These are phyloP conservation scores for Prinsepia uniflora DNA, from an alignment of 306 rosid species.

Conservation along the genomic window DNA sequence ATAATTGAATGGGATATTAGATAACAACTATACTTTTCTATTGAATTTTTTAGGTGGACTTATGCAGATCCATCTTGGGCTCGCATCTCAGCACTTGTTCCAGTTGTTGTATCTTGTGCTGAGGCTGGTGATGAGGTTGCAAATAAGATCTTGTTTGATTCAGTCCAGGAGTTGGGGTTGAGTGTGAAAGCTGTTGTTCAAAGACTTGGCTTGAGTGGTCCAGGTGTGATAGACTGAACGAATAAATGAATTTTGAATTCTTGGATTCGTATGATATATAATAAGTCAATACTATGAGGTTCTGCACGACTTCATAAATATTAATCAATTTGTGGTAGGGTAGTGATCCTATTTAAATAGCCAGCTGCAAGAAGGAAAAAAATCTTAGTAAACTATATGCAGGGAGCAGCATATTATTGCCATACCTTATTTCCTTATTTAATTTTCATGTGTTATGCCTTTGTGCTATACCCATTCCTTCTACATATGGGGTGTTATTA, in stretches of 20 bases:
- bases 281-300: neutral
- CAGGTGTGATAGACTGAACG: conserved; percentile 44
- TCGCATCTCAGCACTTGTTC: conserved; percentile 93
- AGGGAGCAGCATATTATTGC: neutral
- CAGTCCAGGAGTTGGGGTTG: conserved; percentile 75
- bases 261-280: neutral
- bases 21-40: conserved; percentile 21
- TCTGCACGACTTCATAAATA: neutral
- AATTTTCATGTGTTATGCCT: neutral
- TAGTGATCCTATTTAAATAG: conserved; percentile 3
- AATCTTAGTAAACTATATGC: neutral
- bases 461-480: conserved; percentile 5
- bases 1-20: conserved; percentile 13
- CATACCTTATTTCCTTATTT: neutral
- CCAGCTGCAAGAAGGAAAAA: neutral
- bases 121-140: conserved; percentile 86
- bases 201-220: conserved; percentile 76
- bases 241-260: neutral
- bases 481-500: neutral
- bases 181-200: conserved; percentile 90
- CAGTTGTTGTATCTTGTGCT: conserved; percentile 78
- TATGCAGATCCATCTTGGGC: conserved; percentile 96
- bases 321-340: neutral
- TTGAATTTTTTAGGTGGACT: conserved; percentile 75
- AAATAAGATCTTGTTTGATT: conserved; percentile 61